Percentiles rank a stretch among this genome's conserved stretches.
Evolutionary conservation across 2,329 filamentous ascomycete genomes (phyloP).

Genomic region (Neofusicoccum kwambonambiense): DNA sequence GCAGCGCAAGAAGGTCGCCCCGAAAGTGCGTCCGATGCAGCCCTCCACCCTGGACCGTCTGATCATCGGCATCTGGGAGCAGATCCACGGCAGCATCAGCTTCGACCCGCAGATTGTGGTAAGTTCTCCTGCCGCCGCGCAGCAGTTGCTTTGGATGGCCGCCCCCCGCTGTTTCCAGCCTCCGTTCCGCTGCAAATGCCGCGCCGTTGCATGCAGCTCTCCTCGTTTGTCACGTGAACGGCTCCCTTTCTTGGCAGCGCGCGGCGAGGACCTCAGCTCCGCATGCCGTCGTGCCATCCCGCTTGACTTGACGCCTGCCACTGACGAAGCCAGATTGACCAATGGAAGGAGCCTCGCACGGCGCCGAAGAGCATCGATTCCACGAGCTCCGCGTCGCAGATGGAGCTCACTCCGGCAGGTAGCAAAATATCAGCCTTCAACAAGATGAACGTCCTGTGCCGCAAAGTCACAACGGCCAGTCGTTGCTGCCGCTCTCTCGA

Average conservation of each 20-base stretch:
- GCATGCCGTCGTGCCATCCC: no score
- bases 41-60: conserved; percentile 51
- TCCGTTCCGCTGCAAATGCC: no score
- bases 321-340: conserved; percentile 23
- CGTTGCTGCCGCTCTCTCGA: conserved; percentile 57
- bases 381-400: not conserved
- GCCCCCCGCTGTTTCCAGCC: no score
- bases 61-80: conserved; percentile 51
- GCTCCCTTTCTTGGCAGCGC: not conserved
- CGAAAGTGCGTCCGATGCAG: conserved; percentile 43
- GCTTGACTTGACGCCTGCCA: not conserved
- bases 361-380: not conserved
- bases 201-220: no score
- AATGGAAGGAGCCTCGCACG: conserved; percentile 4
- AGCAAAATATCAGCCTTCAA: conserved; percentile 30
- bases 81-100: conserved; percentile 44
- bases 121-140: conserved; percentile 15
- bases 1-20: conserved; percentile 31
- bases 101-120: conserved; percentile 39
- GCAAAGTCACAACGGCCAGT: conserved; percentile 50
- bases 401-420: not conserved
- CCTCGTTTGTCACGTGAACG: not conserved
- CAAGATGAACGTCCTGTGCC: conserved; percentile 44
- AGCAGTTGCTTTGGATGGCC: no score
- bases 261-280: not conserved